Evolutionary conservation across 371 early-diverging fungal genomes (phyloP), one percentile per base, ranked within the genome.

Genomic region (Mucor lusitanicus): DNA sequence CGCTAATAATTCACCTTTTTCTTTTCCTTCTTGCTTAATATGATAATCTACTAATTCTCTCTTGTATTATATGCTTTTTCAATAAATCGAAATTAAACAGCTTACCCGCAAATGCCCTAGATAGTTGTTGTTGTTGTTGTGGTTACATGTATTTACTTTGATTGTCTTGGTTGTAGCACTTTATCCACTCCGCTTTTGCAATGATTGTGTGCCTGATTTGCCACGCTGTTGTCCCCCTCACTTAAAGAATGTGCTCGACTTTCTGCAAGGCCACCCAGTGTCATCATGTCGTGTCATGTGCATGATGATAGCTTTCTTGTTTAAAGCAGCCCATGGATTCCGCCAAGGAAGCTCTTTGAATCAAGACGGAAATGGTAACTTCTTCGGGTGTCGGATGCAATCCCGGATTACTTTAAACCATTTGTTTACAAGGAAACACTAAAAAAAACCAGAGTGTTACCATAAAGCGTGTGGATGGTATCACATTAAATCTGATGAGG

Each of bases 301-400:
- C 46, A 46, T 46, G 21, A 46, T 8, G 5, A 9, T 21, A 3
- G 23, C 6, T 2, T 46, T 46, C 0, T 40, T 40, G 40, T 17
- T 0, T 46, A 19, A 21, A 46, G 19, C 11, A 46, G 11, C 7
- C n/a, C 3, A 5, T 40, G 40, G 6, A 40, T 17, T 15, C 17
- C 5, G 15, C 17, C 40, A 9, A 19, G 21, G 1, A 19, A 44
- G 44, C 19, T 44, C n/a, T 9, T 8, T 46, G n/a, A 46, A 46
- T 44, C 21, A 46, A 19, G 3, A 59, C 21, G 0, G 12, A 30
- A 25, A 54, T 17, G 17, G 59, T 4, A 33, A 33, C 7, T 40
- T 9, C 48, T 12, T 58, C 65, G 65, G 65, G 23, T 58, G 58
- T 65, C 65, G 65, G 65, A 58, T 48, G 58, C 13, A 35, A 56